Percentiles rank a stretch among this genome's conserved stretches.
Conservation (phyloP, 192 early-diverging fungal genomes). For the Coemansia pectinata region DNA sequence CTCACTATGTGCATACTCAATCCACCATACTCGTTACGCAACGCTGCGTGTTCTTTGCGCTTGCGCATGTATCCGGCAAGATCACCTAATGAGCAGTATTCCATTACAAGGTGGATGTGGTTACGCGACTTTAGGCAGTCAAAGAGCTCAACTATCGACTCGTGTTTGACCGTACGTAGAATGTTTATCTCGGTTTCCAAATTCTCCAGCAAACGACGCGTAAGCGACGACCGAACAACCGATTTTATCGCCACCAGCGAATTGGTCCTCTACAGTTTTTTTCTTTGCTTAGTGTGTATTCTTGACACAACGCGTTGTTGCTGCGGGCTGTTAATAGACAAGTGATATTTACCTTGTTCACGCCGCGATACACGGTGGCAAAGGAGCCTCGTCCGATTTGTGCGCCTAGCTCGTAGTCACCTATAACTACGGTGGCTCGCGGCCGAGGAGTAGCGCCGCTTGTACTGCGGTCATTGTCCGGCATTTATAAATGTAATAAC, state of each 20-base stretch:
- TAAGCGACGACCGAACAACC: constrained; percentile 84
- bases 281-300: background rate
- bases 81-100: constrained; percentile 96
- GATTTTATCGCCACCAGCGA: constrained; percentile 88
- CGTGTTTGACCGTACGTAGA: constrained; percentile 80
- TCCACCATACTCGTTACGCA: constrained; percentile 71
- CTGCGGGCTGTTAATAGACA: background rate
- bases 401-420: constrained; percentile 73
- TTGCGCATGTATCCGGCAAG: constrained; percentile 86
- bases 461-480: constrained; percentile 32
- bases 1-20: constrained; percentile 78
- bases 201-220: constrained; percentile 88
- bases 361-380: constrained; percentile 87
- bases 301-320: background rate
- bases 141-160: constrained; percentile 83
- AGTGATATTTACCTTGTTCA: constrained; percentile 61
- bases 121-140: constrained; percentile 91
- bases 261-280: constrained; percentile 53
- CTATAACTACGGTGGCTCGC: constrained; percentile 61
- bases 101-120: constrained; percentile 97
- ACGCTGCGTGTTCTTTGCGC: constrained; percentile 53
- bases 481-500: constrained; percentile 22
- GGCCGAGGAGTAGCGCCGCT: constrained; percentile 30
- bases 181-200: constrained; percentile 96
- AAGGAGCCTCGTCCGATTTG: constrained; percentile 96